Evolutionary conservation across 2,329 filamentous ascomycete genomes (phyloP).

Genomic region (Stenocarpella maydis): DNA sequence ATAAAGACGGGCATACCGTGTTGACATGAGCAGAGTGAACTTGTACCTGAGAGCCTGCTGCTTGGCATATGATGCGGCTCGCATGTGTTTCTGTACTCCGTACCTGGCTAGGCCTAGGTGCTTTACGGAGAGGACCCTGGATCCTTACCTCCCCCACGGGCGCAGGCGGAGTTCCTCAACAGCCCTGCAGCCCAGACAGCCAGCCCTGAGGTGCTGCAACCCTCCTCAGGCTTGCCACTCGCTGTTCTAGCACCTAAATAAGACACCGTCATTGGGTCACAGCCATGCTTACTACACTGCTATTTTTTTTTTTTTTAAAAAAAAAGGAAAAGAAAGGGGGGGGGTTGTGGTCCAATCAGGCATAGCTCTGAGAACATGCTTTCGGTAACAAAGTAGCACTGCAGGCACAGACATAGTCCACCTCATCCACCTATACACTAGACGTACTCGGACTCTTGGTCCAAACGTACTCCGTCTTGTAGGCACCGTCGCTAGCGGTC

Average conservation of each 20-base stretch:
- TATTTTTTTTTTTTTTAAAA: no score
- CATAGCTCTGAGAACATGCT: background rate
- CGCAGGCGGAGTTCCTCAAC: background rate
- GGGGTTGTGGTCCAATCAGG: constrained; percentile 7
- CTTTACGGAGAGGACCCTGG: background rate
- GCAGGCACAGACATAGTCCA: background rate
- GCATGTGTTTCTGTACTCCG: background rate
- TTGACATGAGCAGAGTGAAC: background rate
- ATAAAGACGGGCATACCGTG: constrained; percentile 29
- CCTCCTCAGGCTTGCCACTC: background rate
- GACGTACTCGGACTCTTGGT: background rate
- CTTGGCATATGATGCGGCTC: constrained; percentile 10
- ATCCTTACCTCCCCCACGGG: constrained; percentile 9
- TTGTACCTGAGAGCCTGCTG: background rate
- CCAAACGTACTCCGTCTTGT: background rate
- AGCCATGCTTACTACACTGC: constrained; percentile 4
- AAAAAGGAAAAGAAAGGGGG: no score
- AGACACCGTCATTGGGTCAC: constrained; percentile 12
- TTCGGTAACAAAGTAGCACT: background rate
- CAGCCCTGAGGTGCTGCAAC: constrained; percentile 5
- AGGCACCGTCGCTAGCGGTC: background rate
- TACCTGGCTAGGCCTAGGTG: no score
- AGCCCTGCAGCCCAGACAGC: no score
- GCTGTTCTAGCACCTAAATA: background rate
- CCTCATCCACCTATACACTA: no score